These are phyloP conservation scores for Asterophora lycoperdoides DNA, from an alignment of 768 basidiomycete species.

Conservation along the genomic window DNA sequence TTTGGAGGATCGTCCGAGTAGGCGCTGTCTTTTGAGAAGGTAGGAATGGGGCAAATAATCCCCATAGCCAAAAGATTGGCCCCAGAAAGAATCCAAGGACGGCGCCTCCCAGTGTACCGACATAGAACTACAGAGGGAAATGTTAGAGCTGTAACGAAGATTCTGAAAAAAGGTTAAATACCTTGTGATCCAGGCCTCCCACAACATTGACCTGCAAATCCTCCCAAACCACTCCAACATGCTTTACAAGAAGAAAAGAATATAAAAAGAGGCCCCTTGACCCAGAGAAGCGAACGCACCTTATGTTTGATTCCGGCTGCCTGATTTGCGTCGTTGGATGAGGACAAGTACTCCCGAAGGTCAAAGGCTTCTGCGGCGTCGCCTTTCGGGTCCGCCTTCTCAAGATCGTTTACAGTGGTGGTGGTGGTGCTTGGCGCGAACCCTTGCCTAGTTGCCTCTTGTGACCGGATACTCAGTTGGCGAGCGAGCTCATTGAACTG, in stretches of 20 bases:
- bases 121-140: constrained; percentile 39
- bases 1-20: constrained; percentile 55
- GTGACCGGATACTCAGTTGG: constrained; percentile 30
- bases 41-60: constrained; percentile 36
- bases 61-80: constrained; percentile 47
- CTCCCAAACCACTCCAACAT: constrained; percentile 74
- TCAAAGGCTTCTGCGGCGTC: constrained; percentile 43
- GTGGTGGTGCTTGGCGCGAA: constrained; percentile 23
- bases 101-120: constrained; percentile 57
- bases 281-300: constrained; percentile 20
- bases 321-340: constrained; percentile 63
- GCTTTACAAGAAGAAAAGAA: constrained; percentile 26
- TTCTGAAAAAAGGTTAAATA: constrained; percentile 14
- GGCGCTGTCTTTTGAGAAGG: constrained; percentile 32
- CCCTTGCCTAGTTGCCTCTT: constrained; percentile 17
- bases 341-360: constrained; percentile 63
- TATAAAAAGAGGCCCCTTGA: neutral
- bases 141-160: neutral
- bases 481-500: constrained; percentile 56
- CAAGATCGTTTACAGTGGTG: constrained; percentile 40
- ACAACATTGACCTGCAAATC: constrained; percentile 58
- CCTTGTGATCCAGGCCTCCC: constrained; percentile 57
- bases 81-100: constrained; percentile 48
- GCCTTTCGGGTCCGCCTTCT: constrained; percentile 30
- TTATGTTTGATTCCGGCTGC: constrained; percentile 67